Conservation (phyloP, 2,329 filamentous ascomycete genomes). For the Tolypocladium amazonense region DNA sequence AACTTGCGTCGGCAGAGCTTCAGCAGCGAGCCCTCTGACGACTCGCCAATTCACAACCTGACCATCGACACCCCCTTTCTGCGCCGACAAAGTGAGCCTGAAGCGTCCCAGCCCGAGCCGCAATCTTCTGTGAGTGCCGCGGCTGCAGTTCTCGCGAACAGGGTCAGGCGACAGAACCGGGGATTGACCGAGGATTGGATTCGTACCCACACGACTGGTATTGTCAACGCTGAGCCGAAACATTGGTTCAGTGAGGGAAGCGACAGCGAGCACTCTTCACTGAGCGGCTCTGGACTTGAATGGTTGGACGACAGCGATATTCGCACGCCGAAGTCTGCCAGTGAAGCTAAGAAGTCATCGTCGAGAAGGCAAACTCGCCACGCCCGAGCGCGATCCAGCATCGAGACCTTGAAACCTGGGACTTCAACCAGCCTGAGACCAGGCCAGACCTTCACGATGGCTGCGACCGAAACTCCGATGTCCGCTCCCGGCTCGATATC, state of each 20-base stretch:
- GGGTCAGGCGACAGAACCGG: constrained; percentile 45
- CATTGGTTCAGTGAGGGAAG: constrained; percentile 73
- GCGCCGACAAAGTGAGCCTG: constrained; percentile 39
- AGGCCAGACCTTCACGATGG: constrained; percentile 21
- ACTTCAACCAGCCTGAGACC: constrained; percentile 14
- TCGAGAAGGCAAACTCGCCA: constrained; percentile 20
- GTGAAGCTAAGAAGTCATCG: constrained; percentile 11
- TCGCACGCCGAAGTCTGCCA: constrained; percentile 34
- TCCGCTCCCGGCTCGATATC: constrained; percentile 1
- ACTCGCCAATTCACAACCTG: constrained; percentile 49
- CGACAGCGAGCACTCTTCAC: constrained; percentile 64
- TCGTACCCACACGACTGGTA: constrained; percentile 67
- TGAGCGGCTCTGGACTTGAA: constrained; percentile 53
- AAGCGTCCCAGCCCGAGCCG: constrained; percentile 17
- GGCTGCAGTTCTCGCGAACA: constrained; percentile 52
- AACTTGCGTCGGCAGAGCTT: constrained; percentile 40
- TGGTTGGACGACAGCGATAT: constrained; percentile 39
- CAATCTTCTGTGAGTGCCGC: constrained; percentile 36
- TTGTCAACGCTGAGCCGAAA: constrained; percentile 56
- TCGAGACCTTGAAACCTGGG: constrained; percentile 40
- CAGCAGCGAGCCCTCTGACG: constrained; percentile 49
- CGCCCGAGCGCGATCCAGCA: constrained; percentile 39
- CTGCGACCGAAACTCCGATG: constrained; percentile 12
- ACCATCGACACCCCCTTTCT: constrained; percentile 53
- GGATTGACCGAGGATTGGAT: constrained; percentile 80